These are phyloP conservation scores for Neocatenulostroma microsporum DNA, from an alignment of 2,329 filamentous ascomycete species.

Conservation along the genomic window DNA sequence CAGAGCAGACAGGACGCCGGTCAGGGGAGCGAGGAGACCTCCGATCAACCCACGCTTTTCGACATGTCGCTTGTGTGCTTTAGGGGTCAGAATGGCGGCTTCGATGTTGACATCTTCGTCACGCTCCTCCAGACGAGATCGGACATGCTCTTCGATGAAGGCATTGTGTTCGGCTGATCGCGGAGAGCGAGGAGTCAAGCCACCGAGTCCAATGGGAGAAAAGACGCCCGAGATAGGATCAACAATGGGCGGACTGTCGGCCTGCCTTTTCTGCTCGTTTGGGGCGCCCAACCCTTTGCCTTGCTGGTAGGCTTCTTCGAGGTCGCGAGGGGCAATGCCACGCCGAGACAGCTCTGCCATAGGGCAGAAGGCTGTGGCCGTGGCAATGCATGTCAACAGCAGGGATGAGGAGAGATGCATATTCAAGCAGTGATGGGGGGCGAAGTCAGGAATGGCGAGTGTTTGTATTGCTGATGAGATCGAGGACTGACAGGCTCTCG, in stretches of 20 bases:
- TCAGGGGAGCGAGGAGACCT: conserved; percentile 17
- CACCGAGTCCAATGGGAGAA: conserved; percentile 12
- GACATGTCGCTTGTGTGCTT: conserved; percentile 14
- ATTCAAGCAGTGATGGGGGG: too few relatives aligned
- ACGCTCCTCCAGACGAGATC: conserved; percentile 13
- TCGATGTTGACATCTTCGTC: conserved; percentile 15
- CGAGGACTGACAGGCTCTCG: too few relatives aligned
- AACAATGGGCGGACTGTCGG: conserved; percentile 9
- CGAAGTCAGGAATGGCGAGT: too few relatives aligned
- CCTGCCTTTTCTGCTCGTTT: conserved; percentile 10
- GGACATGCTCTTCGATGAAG: conserved; percentile 11
- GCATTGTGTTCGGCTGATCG: conserved; percentile 9
- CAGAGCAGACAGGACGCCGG: conserved; percentile 15
- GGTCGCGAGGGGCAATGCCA: conserved; percentile 7
- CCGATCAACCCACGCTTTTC: conserved; percentile 13
- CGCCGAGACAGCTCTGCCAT: conserved; percentile 9
- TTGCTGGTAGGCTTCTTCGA: conserved; percentile 6
- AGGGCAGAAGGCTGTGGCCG: conserved; percentile 10
- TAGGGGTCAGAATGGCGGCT: conserved; percentile 13
- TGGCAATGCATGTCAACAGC: conserved; percentile 6
- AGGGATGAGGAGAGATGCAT: conserved; percentile 7
- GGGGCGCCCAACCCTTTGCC: conserved; percentile 7
- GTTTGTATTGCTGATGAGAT: too few relatives aligned
- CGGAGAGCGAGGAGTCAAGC: conserved; percentile 10
- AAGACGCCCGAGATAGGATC: conserved; percentile 13